Evolutionary conservation across 768 basidiomycete genomes (phyloP), one percentile per base, ranked within the genome.

Genomic region (Rhizopogon vulgaris): DNA sequence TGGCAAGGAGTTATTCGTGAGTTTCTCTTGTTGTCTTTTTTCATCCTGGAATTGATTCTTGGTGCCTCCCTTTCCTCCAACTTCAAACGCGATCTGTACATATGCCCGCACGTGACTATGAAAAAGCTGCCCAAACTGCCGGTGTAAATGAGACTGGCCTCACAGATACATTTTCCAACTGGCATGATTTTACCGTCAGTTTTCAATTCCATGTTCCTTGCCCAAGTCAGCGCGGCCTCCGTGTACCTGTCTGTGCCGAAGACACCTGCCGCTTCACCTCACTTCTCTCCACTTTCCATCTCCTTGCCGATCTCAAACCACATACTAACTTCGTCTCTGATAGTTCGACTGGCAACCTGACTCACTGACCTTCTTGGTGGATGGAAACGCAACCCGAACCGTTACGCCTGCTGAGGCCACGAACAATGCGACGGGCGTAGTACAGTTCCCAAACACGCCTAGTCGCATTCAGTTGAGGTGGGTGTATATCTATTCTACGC

Each of bases 271-370:
- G 3, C 42, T 30, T 28, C 18, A 8, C 17, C 32, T 45, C 14
- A 22, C 18, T 22, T 15, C 1, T 9, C 14, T 46, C 14, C 28
- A 14, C 17, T 45, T 18, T 42, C 17, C 25, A 27, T 12, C 9
- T 28, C 38, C 41, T 37, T 15, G 15, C 38, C 48, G 24, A 40
- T 25, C 22, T 48, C 52, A 28, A 37, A 28, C 22, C 18, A 15
- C 24, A 42, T 15, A 38, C 32, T 25, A 43, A n/a, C 14, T 46
- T 43, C 17, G 6, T 45, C 11, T 24, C 27, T 17, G 57, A 18
- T 60, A 92, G 87, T 78, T 93, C 57, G 83, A 93, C 66, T 94
- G 91, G 91, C 78, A 84, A 58, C 82, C 80, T 2, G 77, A 85
- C 18, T 65, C 73, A 6, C 67, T 93, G 49, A 77, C 75, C 2